phyloP scores from a whole-genome alignment of 306 rosid species.

The Begonia fuchsioides region DNA sequence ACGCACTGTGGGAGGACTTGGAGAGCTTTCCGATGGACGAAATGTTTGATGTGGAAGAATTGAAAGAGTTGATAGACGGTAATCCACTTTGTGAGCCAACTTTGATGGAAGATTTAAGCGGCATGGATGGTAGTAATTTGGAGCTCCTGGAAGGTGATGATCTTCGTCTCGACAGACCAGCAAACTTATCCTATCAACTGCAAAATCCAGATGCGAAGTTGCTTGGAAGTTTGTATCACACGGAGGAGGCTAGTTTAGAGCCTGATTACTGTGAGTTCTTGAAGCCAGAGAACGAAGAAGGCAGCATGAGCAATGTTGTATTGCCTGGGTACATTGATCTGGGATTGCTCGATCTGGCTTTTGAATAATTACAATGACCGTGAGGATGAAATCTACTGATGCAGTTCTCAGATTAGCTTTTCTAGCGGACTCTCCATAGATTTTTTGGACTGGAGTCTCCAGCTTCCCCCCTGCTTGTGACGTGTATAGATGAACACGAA shows the following conservation, averaged over 20 bases:
- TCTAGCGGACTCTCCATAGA: slow-evolving; percentile 41
- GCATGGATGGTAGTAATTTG: slow-evolving; percentile 11
- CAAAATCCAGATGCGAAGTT: slow-evolving; percentile 53
- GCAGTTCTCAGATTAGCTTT: too few species aligned
- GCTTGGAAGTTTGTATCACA: slow-evolving; percentile 44
- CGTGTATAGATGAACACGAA: too few species aligned
- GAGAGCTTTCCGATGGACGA: slow-evolving; percentile 36
- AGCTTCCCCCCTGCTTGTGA: too few species aligned
- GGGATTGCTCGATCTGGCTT: slow-evolving; percentile 13
- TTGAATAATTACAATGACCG: slow-evolving; percentile 5
- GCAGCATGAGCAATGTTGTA: slow-evolving; percentile 10
- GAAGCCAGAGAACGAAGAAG: slow-evolving; percentile 31
- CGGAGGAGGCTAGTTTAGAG: slow-evolving; percentile 30
- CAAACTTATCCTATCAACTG: slow-evolving; percentile 27
- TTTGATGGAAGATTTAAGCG: slow-evolving; percentile 13
- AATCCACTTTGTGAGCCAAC: slow-evolving; percentile 14
- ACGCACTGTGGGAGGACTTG: slow-evolving; percentile 11
- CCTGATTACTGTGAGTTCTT: slow-evolving; percentile 44
- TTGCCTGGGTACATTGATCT: slow-evolving; percentile 16
- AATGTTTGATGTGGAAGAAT: slow-evolving; percentile 50
- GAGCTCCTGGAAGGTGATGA: slow-evolving; percentile 5
- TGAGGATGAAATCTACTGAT: too few species aligned
- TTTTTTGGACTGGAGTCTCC: slow-evolving; percentile 34
- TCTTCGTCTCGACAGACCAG: slow-evolving; percentile 15
- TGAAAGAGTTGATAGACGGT: slow-evolving; percentile 26